A percentile compares a stretch with the other conserved stretches of the same genome.
These are phyloP conservation scores for Podila minutissima DNA, from an alignment of 192 early-diverging fungal genomes.

Conservation along the genomic window DNA sequence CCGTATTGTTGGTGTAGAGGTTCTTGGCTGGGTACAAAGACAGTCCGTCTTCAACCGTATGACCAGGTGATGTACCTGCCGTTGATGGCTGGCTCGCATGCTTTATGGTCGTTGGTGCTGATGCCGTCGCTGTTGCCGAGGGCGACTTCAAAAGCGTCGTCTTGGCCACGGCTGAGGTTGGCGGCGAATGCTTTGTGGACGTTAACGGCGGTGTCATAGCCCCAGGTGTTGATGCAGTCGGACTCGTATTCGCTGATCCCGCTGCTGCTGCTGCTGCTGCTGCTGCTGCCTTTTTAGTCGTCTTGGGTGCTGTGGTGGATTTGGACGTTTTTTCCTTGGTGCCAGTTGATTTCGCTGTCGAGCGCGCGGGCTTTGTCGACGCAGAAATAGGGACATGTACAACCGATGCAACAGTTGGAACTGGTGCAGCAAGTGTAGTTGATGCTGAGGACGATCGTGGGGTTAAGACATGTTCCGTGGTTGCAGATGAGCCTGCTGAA, in stretches of 20 bases:
- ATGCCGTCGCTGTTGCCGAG: neutral
- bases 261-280: neutral
- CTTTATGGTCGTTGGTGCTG: neutral
- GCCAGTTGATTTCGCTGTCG: neutral
- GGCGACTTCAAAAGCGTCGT: slow-evolving; percentile 11
- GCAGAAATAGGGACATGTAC: neutral
- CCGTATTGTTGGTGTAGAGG: slow-evolving; percentile 47
- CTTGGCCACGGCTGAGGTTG: slow-evolving; percentile 14
- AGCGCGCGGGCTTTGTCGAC: neutral
- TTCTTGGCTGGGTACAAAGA: slow-evolving; percentile 35
- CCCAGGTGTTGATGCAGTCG: neutral
- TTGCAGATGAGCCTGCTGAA: too few relatives aligned
- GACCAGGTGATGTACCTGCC: neutral
- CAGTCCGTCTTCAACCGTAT: neutral
- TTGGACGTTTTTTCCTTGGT: neutral
- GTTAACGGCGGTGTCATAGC: neutral
- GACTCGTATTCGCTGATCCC: neutral
- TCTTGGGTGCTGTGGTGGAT: neutral
- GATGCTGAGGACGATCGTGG: too few relatives aligned
- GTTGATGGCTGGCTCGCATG: neutral
- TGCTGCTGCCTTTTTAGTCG: neutral
- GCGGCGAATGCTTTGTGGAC: neutral
- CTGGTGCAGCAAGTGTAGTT: too few relatives aligned
- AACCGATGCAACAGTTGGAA: too few relatives aligned
- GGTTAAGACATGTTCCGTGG: too few relatives aligned